Percentiles rank a stretch among this genome's conserved stretches.
Evolutionary conservation across 345 rosid species (phyloP).

Genomic region (Psidium friedrichsthalianum): DNA sequence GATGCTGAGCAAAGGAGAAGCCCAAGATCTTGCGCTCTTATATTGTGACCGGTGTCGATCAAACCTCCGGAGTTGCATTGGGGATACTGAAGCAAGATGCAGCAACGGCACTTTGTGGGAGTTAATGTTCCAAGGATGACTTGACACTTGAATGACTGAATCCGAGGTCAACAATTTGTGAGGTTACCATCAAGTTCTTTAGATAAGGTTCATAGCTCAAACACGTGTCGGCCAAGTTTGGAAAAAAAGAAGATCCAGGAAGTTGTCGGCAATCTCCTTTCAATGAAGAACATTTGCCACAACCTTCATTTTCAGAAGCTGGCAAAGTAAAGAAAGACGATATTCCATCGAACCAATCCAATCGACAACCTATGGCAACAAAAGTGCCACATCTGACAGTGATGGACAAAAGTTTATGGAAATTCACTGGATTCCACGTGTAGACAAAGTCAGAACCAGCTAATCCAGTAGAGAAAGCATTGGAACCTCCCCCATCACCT

Average conservation of each 20-base stretch:
- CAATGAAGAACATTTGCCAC: conserved; percentile 12
- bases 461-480: conserved; percentile 65
- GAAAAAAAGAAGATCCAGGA: conserved; percentile 29
- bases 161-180: conserved; percentile 4
- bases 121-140: conserved; percentile 12
- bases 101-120: too few species aligned
- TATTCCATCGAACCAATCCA: conserved; percentile 72
- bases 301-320: conserved; percentile 19
- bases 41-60: conserved; percentile 31
- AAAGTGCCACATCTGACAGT: conserved; percentile 62
- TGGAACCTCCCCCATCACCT: conserved; percentile 92
- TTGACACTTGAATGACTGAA: conserved; percentile 14
- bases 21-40: conserved; percentile 74
- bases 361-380: conserved; percentile 79
- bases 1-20: conserved; percentile 52
- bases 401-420: conserved; percentile 37
- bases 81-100: conserved; percentile 68
- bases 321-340: conserved; percentile 30
- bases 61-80: conserved; percentile 27
- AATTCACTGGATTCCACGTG: conserved; percentile 42
- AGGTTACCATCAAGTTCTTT: conserved; percentile 11
- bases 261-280: conserved; percentile 23
- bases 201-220: conserved; percentile 74
- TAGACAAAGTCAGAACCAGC: conserved; percentile 80
- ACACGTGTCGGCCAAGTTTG: conserved; percentile 69